Base-by-base conservation (phyloP, 164 flowering plant genomes). In the Paratinospora sagittata region DNA sequence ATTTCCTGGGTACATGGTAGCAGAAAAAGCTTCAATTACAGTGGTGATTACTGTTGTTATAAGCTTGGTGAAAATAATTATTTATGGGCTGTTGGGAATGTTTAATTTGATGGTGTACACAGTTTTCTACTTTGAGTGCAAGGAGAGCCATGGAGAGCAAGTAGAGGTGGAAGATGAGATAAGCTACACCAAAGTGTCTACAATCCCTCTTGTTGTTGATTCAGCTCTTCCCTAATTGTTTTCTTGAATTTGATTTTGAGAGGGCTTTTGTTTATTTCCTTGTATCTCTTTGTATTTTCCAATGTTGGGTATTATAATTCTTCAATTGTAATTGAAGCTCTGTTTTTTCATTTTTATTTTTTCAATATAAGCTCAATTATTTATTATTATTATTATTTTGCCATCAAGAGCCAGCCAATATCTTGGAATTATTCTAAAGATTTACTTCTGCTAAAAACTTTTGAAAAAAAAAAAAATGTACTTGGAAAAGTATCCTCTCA, bases 91-190 rank as follows among this genome's bases (percentile, higher is more conserved):
- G 68, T 58, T 71, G 24, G 57, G 45, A 33, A 68, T 80, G 62
- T 75, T 75, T 19, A 33, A 24, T 0, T 13, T 52, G n/a, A 49
- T 74, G 63, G 62, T 34, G 41, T 68, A 49, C 43, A 68, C 71
- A 8, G 77, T 77, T 13, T 74, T 77, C 66, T 77, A 77, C 72
- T 70, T 26, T 14, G 71, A 73, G 27, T 71, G 74, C 64, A 74
- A 74, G 71, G 33, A 72, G 57, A 55, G 39, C 64, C 52, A 68
- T 55, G 72, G 68, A 37, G 69, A 72, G 11, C 39, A 72, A 65
- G 6, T 70, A 11, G 70, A 39, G 34, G 41, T 47, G 5, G 41
- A 70, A 60, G 73, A 23, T 47, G 30, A 27, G 8, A 67, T 43
- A 34, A 33, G n/a, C 30, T 67, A 67, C 21, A 24, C 2, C 24